These are phyloP conservation scores for Globisporangium perplexum DNA, from an alignment of 352 stramenopile species.

Conservation along the genomic window DNA sequence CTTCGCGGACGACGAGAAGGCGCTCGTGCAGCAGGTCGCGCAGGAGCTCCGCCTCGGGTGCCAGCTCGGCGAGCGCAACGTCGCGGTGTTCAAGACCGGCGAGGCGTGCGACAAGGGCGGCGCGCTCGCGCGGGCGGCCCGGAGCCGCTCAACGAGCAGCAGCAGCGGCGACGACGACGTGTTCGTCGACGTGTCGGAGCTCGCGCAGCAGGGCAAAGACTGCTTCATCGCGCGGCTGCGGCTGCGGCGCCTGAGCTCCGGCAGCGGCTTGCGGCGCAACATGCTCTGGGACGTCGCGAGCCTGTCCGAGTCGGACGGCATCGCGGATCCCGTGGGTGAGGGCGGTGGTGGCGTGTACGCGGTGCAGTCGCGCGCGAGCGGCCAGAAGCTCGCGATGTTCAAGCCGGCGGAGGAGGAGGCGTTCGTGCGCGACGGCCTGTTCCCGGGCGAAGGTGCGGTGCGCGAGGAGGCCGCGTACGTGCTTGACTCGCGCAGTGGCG, in stretches of 20 bases:
- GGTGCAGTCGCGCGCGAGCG: slow-evolving; percentile 55
- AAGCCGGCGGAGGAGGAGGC: slow-evolving; percentile 77
- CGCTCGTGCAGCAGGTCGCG: slow-evolving; percentile 41
- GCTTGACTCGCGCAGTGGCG: slow-evolving; percentile 56
- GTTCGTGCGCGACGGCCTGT: slow-evolving; percentile 66
- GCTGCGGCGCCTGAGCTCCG: slow-evolving; percentile 49
- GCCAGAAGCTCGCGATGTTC: slow-evolving; percentile 76
- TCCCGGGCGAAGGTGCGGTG: slow-evolving; percentile 62
- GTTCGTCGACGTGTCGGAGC: slow-evolving; percentile 59
- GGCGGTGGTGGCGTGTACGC: slow-evolving; percentile 70
- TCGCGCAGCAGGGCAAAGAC: slow-evolving; percentile 73
- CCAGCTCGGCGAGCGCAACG: slow-evolving; percentile 55
- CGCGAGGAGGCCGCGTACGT: slow-evolving; percentile 75
- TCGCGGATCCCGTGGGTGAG: slow-evolving; percentile 52
- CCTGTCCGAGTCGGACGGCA: slow-evolving; percentile 37
- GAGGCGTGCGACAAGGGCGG: slow-evolving; percentile 14
- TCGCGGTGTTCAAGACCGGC: slow-evolving; percentile 55
- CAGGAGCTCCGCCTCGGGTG: slow-evolving; percentile 47
- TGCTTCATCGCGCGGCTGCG: slow-evolving; percentile 60
- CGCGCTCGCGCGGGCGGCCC: slow-evolving; percentile 4
- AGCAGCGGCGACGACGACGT: slow-evolving; percentile 37
- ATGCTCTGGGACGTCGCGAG: slow-evolving; percentile 79
- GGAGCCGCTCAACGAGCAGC: slow-evolving; percentile 9
- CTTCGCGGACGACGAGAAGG: slow-evolving; percentile 47
- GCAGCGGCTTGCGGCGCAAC: slow-evolving; percentile 50